These are phyloP conservation scores for Ustilago cynodontis DNA, from an alignment of 1,284 basidiomycete genomes.

Conservation along the genomic window DNA sequence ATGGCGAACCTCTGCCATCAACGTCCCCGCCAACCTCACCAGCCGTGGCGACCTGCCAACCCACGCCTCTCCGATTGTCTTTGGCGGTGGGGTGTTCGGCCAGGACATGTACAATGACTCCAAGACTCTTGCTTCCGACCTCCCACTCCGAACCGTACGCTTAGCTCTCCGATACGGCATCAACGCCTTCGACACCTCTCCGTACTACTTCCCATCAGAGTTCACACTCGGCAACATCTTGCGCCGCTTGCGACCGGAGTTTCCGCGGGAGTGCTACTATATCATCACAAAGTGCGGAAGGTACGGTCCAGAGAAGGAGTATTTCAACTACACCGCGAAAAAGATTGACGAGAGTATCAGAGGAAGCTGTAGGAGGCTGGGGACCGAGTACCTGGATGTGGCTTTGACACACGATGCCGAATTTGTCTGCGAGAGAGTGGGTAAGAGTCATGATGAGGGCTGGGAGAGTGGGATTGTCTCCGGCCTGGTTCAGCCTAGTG, in stretches of 20 bases:
- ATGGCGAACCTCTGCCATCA: slow-evolving; percentile 32
- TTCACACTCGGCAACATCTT: slow-evolving; percentile 80
- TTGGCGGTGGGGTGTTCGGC: slow-evolving; percentile 66
- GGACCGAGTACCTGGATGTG: slow-evolving; percentile 74
- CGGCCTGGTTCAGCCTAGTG: slow-evolving; percentile 30
- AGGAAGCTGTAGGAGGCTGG: slow-evolving; percentile 80
- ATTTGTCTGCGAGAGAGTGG: slow-evolving; percentile 78
- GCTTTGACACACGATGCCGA: slow-evolving; percentile 88
- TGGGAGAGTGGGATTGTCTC: slow-evolving; percentile 54
- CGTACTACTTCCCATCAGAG: slow-evolving; percentile 91
- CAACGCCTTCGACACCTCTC: slow-evolving; percentile 82
- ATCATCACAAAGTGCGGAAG: slow-evolving; percentile 89
- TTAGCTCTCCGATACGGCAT: slow-evolving; percentile 82
- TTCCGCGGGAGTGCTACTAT: slow-evolving; percentile 71
- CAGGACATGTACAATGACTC: slow-evolving; percentile 64
- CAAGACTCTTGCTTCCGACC: slow-evolving; percentile 40
- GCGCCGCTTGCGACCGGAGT: slow-evolving; percentile 52
- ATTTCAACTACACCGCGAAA: slow-evolving; percentile 84
- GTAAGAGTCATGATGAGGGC: slow-evolving; percentile 69
- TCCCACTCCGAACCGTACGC: slow-evolving; percentile 72
- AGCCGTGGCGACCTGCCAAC: slow-evolving; percentile 19
- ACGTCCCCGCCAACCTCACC: slow-evolving; percentile 19
- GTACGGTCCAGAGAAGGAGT: slow-evolving; percentile 76
- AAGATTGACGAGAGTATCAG: slow-evolving; percentile 80
- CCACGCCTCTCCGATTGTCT: slow-evolving; percentile 58